phyloP scores from a whole-genome alignment of 345 rosid genomes.

The Melaleuca alternifolia region DNA sequence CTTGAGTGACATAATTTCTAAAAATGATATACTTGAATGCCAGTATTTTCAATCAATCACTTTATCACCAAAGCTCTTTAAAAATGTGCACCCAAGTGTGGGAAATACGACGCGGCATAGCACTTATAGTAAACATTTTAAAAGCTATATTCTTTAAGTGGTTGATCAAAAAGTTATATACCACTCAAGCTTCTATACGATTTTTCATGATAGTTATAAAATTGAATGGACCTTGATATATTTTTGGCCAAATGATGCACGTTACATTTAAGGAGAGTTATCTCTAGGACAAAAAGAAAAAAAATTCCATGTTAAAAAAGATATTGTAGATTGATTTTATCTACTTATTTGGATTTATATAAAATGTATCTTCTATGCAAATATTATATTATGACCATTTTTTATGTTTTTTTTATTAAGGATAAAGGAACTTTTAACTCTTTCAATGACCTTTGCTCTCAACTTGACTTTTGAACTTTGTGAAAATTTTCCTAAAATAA shows the following conservation, averaged over 20 bases:
- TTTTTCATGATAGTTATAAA: neutral
- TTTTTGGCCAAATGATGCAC: neutral
- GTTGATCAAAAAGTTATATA: too few species aligned
- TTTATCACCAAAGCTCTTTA: too few species aligned
- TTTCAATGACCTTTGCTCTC: neutral
- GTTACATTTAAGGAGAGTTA: neutral
- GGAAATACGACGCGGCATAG: too few species aligned
- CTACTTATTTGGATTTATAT: neutral
- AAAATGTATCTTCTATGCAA: too few species aligned
- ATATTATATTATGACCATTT: neutral
- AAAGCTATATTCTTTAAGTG: too few species aligned
- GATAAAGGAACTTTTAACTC: neutral
- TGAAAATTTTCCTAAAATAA: neutral
- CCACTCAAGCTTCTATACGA: neutral
- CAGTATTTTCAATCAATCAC: too few species aligned
- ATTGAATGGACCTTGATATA: neutral
- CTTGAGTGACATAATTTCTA: too few species aligned
- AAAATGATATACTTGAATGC: too few species aligned
- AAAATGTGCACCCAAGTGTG: too few species aligned
- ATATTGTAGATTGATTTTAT: neutral
- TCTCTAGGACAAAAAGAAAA: neutral
- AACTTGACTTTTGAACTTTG: neutral
- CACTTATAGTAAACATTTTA: too few species aligned
- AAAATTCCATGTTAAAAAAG: neutral
- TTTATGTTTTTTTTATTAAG: too few species aligned